phyloP scores from a whole-genome alignment of 805 yeast genomes.

The Wickerhamomyces chaumierensis region DNA sequence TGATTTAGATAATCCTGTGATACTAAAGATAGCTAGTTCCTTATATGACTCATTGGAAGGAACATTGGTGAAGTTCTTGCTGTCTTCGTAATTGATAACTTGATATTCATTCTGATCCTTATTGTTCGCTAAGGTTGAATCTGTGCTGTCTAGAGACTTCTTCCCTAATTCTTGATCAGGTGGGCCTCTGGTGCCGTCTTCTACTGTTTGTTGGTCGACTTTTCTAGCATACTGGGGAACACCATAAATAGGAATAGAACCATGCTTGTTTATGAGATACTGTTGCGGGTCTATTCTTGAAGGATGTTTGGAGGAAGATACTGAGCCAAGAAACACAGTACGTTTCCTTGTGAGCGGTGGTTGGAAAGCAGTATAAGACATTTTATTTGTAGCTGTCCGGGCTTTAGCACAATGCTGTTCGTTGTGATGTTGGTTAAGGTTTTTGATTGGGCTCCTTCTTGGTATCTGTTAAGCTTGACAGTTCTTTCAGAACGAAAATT shows the following conservation, averaged over 20 bases:
- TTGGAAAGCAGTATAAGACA: not conserved
- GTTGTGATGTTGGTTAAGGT: no score
- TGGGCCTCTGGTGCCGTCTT: no score
- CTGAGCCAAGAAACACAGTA: not conserved
- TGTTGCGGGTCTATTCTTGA: not conserved
- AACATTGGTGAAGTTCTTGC: not conserved
- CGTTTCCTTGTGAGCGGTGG: not conserved
- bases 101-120: not conserved
- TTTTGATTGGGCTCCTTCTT: no score
- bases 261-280: not conserved
- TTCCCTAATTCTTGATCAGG: no score
- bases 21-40: constrained; percentile 25
- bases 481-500: no score
- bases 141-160: no score
- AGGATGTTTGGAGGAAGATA: not conserved
- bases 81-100: not conserved
- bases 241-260: not conserved
- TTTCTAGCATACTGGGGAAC: not conserved
- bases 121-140: no score
- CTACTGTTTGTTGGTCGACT: no score
- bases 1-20: constrained; percentile 22
- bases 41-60: constrained; percentile 19
- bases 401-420: no score
- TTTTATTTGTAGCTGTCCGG: no score
- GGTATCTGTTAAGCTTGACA: no score